Evolutionary conservation across 768 basidiomycete genomes (phyloP).

Genomic region (Tubosaeta brunneosetosa): DNA sequence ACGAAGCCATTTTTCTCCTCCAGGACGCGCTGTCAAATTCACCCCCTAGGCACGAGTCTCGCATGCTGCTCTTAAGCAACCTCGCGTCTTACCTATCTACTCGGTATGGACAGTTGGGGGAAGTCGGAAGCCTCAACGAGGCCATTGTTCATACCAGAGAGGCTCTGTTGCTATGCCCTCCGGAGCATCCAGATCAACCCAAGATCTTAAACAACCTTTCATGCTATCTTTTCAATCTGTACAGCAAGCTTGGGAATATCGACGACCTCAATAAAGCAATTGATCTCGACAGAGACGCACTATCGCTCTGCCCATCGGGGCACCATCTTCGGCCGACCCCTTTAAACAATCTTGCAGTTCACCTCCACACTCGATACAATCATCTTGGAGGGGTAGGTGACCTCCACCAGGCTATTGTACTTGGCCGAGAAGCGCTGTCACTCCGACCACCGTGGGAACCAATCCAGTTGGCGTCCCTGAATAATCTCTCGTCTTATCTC

Average conservation of each 20-base stretch:
- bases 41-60: neutral
- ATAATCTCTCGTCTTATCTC: too few species aligned
- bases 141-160: neutral
- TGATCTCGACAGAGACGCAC: neutral
- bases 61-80: neutral
- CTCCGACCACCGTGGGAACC: too few species aligned
- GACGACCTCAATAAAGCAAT: neutral
- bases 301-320: neutral
- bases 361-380: neutral
- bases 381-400: neutral
- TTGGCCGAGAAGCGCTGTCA: too few species aligned
- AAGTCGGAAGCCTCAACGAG: neutral
- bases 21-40: too few species aligned
- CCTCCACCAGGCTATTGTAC: too few species aligned
- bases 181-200: too few species aligned
- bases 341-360: neutral
- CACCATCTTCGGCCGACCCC: neutral
- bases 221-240: neutral
- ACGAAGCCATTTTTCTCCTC: too few species aligned
- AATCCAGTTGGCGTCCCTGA: too few species aligned
- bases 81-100: neutral
- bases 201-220: too few species aligned
- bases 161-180: neutral
- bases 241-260: neutral
- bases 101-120: neutral